Evolutionary conservation across 345 rosid species (phyloP).

Genomic region (Brassica rapa): DNA sequence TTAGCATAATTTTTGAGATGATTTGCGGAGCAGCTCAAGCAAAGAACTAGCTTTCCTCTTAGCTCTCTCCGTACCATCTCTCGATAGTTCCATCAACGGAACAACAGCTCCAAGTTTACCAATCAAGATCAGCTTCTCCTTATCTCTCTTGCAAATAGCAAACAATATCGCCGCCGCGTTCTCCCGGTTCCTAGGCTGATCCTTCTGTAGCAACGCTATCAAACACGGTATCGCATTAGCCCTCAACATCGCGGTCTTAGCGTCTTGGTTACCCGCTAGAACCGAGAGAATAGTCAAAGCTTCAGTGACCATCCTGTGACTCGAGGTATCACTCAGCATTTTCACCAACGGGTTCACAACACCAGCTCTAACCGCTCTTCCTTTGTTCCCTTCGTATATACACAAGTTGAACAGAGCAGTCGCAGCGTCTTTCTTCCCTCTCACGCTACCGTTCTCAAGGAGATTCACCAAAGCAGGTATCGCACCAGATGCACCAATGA

Average conservation of each 20-base stretch:
- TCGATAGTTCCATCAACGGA: slow-evolving; percentile 79
- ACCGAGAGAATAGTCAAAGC: slow-evolving; percentile 82
- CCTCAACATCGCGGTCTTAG: slow-evolving; percentile 66
- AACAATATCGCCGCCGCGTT: slow-evolving; percentile 85
- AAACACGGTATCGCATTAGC: slow-evolving; percentile 63
- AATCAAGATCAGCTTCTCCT: slow-evolving; percentile 58
- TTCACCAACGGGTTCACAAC: slow-evolving; percentile 62
- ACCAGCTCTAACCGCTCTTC: slow-evolving; percentile 86
- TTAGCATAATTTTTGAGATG: slow-evolving; percentile 41
- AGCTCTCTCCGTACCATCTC: slow-evolving; percentile 88
- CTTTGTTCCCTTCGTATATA: slow-evolving; percentile 83
- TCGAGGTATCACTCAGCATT: slow-evolving; percentile 65
- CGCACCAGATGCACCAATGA: slow-evolving; percentile 88
- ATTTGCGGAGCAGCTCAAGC: slow-evolving; percentile 69
- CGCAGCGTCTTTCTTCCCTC: slow-evolving; percentile 98
- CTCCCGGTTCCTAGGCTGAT: slow-evolving; percentile 73
- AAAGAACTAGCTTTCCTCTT: slow-evolving; percentile 74
- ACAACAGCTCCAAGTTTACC: slow-evolving; percentile 82
- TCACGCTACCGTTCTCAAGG: slow-evolving; percentile 62
- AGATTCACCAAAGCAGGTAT: slow-evolving; percentile 76
- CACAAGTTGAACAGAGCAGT: slow-evolving; percentile 89
- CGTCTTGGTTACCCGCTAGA: slow-evolving; percentile 72
- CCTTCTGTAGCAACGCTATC: slow-evolving; percentile 63
- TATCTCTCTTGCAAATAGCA: slow-evolving; percentile 81
- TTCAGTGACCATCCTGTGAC: slow-evolving; percentile 63